These are phyloP conservation scores for Nakazawaea ishiwadae DNA, from an alignment of 805 yeast genomes.

Conservation along the genomic window DNA sequence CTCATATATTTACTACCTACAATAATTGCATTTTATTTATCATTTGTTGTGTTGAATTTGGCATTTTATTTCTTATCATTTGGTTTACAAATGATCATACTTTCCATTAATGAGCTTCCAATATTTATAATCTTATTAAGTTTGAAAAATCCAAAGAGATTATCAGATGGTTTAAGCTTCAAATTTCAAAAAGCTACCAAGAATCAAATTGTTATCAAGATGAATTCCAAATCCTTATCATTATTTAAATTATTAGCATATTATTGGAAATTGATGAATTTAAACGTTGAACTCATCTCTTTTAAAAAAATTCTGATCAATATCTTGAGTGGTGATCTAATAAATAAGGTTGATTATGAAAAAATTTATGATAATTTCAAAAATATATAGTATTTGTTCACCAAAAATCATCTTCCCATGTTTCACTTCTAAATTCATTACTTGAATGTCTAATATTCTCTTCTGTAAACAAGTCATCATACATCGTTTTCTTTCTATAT, in stretches of 20 bases:
- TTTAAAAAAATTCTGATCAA: neutral
- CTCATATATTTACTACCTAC: conserved; percentile 81
- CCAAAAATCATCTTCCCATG: conserved; percentile 58
- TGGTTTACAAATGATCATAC: conserved; percentile 51
- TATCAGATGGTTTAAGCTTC: conserved; percentile 49
- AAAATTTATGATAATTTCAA: conserved; percentile 7
- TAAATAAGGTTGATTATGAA: conserved; percentile 2
- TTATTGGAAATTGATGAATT: conserved; percentile 25
- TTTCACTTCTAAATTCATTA: conserved; percentile 44
- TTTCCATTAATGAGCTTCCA: conserved; percentile 79
- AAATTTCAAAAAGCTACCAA: conserved; percentile 13
- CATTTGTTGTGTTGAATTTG: conserved; percentile 61
- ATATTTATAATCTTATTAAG: conserved; percentile 76
- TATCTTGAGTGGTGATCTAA: conserved; percentile 4
- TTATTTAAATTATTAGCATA: conserved; percentile 22
- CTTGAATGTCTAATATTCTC: conserved; percentile 37
- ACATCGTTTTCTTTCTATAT: conserved; percentile 34
- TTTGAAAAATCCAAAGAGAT: conserved; percentile 67
- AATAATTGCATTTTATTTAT: conserved; percentile 73
- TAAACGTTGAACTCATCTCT: conserved; percentile 17
- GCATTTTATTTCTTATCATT: conserved; percentile 44
- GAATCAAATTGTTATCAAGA: conserved; percentile 15
- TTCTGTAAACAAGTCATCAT: conserved; percentile 45
- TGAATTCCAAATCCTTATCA: conserved; percentile 23
- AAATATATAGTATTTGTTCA: conserved; percentile 16